These are phyloP conservation scores for Bolboschoenoplectus hybrid DNA, from an alignment of 202 grass and related monocot species.

Conservation along the genomic window DNA sequence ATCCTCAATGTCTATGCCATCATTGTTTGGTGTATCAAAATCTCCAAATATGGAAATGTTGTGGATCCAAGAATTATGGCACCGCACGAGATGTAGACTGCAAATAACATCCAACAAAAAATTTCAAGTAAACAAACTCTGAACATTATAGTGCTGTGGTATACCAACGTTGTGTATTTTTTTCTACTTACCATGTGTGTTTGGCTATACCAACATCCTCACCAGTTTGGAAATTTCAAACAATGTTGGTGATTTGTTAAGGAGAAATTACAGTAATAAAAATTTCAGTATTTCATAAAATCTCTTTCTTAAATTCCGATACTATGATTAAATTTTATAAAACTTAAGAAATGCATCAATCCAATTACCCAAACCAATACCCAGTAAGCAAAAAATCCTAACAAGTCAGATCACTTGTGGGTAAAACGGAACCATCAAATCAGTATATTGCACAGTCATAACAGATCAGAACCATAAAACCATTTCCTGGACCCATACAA, in stretches of 20 bases:
- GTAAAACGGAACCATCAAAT: background rate
- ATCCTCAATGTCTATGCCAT: conserved; percentile 80
- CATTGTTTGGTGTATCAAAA: conserved; percentile 76
- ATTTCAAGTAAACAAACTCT: conserved; percentile 4
- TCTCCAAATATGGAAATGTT: conserved; percentile 83
- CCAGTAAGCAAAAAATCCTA: background rate
- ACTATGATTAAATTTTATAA: background rate
- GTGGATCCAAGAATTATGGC: conserved; percentile 58
- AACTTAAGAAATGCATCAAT: background rate
- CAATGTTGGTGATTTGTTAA: background rate
- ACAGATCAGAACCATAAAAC: background rate
- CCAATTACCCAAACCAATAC: background rate
- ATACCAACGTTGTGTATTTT: background rate
- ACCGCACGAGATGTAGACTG: conserved; percentile 80
- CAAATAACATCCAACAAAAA: background rate
- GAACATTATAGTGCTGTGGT: background rate
- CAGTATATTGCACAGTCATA: background rate
- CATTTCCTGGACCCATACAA: background rate
- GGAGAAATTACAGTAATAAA: background rate
- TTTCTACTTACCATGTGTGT: background rate
- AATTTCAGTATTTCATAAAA: background rate
- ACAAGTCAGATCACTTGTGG: too few species aligned
- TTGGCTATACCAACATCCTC: background rate
- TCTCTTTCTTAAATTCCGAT: background rate
- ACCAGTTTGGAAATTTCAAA: background rate